phyloP scores from a whole-genome alignment of 345 rosid genomes.

The Raphanus raphanistrum region DNA sequence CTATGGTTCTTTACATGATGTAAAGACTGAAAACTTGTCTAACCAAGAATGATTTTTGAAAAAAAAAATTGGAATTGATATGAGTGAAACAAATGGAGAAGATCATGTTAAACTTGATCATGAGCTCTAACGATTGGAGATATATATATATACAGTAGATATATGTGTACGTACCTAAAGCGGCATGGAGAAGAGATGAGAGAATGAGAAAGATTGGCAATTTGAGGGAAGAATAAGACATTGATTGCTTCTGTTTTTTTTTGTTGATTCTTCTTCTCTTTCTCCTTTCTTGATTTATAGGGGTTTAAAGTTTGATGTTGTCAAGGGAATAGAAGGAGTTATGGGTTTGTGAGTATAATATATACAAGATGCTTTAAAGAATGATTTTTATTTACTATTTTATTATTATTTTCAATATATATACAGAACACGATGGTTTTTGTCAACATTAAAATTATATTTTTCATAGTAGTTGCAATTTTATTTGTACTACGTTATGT shows the following conservation, averaged over 20 bases:
- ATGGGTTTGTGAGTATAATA: slow-evolving; percentile 4
- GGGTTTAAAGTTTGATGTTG: slow-evolving; percentile 18
- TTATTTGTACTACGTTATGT: neutral
- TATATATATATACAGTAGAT: neutral
- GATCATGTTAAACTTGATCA: neutral
- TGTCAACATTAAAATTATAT: neutral
- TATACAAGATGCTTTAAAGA: slow-evolving; percentile 5
- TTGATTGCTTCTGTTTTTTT: slow-evolving; percentile 40
- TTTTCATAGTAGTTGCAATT: neutral
- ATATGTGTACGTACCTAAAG: slow-evolving; percentile 54
- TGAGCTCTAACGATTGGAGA: neutral
- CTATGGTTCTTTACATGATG: neutral
- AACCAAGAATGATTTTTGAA: neutral
- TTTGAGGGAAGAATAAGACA: slow-evolving; percentile 60
- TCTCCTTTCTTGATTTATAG: slow-evolving; percentile 7
- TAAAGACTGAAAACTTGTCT: neutral
- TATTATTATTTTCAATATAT: neutral
- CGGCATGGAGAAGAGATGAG: slow-evolving; percentile 63
- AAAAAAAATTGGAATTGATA: neutral
- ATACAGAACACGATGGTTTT: neutral
- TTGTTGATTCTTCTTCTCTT: neutral
- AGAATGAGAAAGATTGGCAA: slow-evolving; percentile 50
- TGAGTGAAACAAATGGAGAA: neutral
- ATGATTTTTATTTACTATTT: slow-evolving; percentile 24
- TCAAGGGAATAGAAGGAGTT: neutral